Conservation (phyloP, 2,329 filamentous ascomycete genomes). For the Davidsoniella eucalypti region DNA sequence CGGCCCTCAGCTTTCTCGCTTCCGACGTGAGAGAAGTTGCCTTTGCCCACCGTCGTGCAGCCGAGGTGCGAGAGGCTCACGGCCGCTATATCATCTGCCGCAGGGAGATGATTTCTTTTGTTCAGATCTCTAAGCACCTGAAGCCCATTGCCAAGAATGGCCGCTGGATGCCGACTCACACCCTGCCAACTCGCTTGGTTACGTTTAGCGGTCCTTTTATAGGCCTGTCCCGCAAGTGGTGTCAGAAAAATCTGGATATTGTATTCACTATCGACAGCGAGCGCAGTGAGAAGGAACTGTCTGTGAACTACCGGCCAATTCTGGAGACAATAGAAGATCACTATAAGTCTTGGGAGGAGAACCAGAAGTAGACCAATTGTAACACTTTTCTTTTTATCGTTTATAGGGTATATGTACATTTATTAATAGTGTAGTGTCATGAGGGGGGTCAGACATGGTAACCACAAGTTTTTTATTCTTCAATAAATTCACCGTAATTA, state of each 20-base stretch:
- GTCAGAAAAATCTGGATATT: slow-evolving; percentile 15
- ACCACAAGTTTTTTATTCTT: not conserved
- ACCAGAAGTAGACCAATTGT: not conserved
- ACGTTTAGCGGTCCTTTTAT: not conserved
- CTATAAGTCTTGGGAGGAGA: slow-evolving; percentile 3
- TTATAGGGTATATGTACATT: too few species aligned
- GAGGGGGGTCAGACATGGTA: not conserved
- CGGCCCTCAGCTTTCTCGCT: slow-evolving; percentile 16
- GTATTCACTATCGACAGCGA: slow-evolving; percentile 15
- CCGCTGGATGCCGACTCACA: slow-evolving; percentile 13
- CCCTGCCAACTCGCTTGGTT: not conserved
- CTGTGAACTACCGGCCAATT: slow-evolving; percentile 14
- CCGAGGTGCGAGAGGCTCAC: slow-evolving; percentile 4
- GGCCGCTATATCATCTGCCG: slow-evolving; percentile 12
- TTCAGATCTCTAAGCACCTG: slow-evolving; percentile 11
- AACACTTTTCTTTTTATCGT: too few species aligned
- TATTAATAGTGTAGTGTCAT: not conserved
- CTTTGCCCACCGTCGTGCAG: slow-evolving; percentile 13
- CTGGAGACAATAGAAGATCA: slow-evolving; percentile 1
- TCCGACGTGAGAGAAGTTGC: slow-evolving; percentile 17
- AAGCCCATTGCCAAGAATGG: slow-evolving; percentile 10
- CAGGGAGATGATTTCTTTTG: slow-evolving; percentile 4
- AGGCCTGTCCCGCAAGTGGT: slow-evolving; percentile 13
- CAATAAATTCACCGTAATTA: not conserved
- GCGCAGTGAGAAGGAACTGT: slow-evolving; percentile 15